Evolutionary conservation across 306 rosid species (phyloP).

Genomic region (Fragaria nilgerrensis): DNA sequence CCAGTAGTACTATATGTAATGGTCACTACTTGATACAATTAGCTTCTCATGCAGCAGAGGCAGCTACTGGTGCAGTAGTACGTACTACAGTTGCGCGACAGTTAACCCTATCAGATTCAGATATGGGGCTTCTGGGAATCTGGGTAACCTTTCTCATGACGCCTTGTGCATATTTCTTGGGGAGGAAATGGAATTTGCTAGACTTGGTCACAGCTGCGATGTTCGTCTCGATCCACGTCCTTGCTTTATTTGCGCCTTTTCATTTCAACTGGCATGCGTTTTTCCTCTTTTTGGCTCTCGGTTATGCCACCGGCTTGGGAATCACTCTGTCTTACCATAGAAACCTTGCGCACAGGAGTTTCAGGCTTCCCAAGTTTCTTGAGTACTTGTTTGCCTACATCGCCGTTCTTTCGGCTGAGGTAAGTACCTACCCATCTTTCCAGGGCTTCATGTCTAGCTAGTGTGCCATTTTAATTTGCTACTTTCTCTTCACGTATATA

Average conservation of each 20-base stretch:
- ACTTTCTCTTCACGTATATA: background rate
- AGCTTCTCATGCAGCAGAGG: background rate
- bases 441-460: no score
- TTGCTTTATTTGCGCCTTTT: conserved; percentile 71
- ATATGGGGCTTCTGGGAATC: background rate
- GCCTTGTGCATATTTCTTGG: conserved; percentile 15
- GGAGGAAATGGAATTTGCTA: conserved; percentile 65
- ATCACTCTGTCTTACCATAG: conserved; percentile 74
- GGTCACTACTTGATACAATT: background rate
- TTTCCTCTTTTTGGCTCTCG: conserved; percentile 43
- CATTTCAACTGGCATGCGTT: conserved; percentile 63
- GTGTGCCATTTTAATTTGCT: background rate
- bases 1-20: background rate
- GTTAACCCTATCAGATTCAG: background rate
- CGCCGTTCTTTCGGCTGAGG: conserved; percentile 81
- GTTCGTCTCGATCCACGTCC: conserved; percentile 53
- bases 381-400: conserved; percentile 76
- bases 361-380: conserved; percentile 81
- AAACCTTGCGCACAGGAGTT: conserved; percentile 79
- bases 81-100: background rate
- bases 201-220: conserved; percentile 60
- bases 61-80: background rate
- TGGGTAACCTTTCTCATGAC: background rate
- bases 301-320: conserved; percentile 62
- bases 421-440: conserved; percentile 3